Evolutionary conservation across 352 stramenopile genomes (phyloP).

Genomic region (Pythium diclinum): DNA sequence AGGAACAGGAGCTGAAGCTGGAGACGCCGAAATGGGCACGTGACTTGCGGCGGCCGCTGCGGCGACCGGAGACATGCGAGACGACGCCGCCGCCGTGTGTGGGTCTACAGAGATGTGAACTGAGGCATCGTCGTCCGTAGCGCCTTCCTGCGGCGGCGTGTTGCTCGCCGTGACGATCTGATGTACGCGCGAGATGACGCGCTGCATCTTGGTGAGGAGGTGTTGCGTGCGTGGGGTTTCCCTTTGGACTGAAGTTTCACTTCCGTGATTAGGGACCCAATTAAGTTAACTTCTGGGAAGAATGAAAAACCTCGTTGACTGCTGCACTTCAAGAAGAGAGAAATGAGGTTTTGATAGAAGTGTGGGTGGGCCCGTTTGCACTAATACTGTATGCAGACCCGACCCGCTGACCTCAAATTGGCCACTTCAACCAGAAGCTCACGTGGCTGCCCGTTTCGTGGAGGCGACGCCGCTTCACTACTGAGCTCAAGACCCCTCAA

Average conservation of each 20-base stretch:
- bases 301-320: neutral
- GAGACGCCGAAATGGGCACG: neutral
- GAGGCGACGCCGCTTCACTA: too few relatives aligned
- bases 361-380: neutral
- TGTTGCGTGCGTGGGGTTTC: neutral
- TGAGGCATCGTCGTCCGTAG: neutral
- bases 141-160: slow-evolving; percentile 13
- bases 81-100: slow-evolving; percentile 5
- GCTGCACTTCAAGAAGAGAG: neutral
- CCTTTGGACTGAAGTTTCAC: slow-evolving; percentile 3
- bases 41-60: neutral
- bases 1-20: neutral
- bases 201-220: slow-evolving; percentile 40
- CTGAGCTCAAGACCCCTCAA: too few relatives aligned
- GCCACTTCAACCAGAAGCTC: too few relatives aligned
- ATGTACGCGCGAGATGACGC: slow-evolving; percentile 68
- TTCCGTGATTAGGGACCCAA: neutral
- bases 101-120: slow-evolving; percentile 4
- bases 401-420: too few relatives aligned
- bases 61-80: neutral
- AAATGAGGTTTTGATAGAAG: neutral
- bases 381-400: too few relatives aligned
- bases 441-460: too few relatives aligned
- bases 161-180: slow-evolving; percentile 49
- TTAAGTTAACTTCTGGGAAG: neutral